Base-by-base conservation (phyloP, 306 rosid species). In the Spatholobus suberectus region DNA sequence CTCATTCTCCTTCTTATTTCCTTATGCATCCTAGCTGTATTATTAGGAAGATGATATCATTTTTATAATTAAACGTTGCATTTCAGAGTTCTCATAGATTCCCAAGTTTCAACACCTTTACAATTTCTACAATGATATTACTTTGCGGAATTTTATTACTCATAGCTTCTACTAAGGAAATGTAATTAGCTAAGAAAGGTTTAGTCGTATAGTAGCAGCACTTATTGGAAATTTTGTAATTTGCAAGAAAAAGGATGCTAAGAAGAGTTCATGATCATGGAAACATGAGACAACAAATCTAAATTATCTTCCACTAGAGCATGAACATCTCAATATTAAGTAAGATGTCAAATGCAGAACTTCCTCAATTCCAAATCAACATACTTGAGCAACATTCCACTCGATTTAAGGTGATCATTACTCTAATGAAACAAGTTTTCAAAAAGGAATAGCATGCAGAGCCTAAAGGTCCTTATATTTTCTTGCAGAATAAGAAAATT, bases 301-400 rank as follows among this genome's bases (percentile, higher is more conserved):
- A 26, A 49, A 14, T 21, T 26, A 32, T 32, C 35, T 21, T 0
- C 44, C 23, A 79, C n/a, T n/a, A 55, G 69, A 51, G 9, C 26
- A 23, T 32, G 51, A 14, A 79, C 57, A 68, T 79, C 37, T 32
- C 17, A 69, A 55, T 21, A 29, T 20, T 46, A 20, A 40, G 11
- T 43, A 43, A 43, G 44, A 76, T 4, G 35, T 34, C 75, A 66
- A 32, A 21, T 8, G 8, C n/a, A 77, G 34, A 44, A 32, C 63
- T 77, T n/a, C 23, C 73, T 66, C 76, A 67, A 29, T 38, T 35
- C 17, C n/a, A 51, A 46, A 78, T 51, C 66, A 78, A 49, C 75
- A 18, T 38, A 32, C 26, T 61, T 61, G 15, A 63, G 72, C 41
- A 59, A 59, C 17, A 59, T 43, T 24, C 20, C 72, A 17, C 40